Conservation (phyloP, 2,329 filamentous ascomycete genomes). For the Pyrenophora tritici-repentis region DNA sequence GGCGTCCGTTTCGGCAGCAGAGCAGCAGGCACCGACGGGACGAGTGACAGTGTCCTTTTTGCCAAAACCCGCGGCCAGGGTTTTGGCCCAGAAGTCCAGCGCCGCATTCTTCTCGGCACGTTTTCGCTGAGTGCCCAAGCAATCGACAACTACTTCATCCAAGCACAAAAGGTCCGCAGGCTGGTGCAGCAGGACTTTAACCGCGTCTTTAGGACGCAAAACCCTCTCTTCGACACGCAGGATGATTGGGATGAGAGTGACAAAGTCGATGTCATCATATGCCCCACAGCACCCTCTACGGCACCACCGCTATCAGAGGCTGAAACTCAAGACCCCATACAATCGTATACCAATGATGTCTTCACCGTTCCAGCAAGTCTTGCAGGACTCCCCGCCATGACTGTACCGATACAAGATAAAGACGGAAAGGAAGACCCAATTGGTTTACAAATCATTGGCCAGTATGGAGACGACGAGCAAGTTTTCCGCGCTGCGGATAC, state of each 20-base stretch:
- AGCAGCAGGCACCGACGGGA: constrained; percentile 58
- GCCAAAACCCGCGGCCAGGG: constrained; percentile 72
- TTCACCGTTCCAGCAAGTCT: constrained; percentile 95
- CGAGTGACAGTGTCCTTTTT: constrained; percentile 63
- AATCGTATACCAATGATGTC: constrained; percentile 89
- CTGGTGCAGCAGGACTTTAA: constrained; percentile 89
- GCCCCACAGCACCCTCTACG: constrained; percentile 80
- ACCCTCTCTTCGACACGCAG: constrained; percentile 63
- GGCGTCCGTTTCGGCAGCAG: constrained; percentile 86
- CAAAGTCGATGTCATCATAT: constrained; percentile 83
- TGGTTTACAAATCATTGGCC: constrained; percentile 79
- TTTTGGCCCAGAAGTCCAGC: constrained; percentile 83
- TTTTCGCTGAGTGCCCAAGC: constrained; percentile 89
- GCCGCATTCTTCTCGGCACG: constrained; percentile 84
- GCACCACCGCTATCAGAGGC: constrained; percentile 70
- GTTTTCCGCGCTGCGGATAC: constrained; percentile 62
- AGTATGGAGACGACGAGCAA: constrained; percentile 75
- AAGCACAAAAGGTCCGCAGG: constrained; percentile 85
- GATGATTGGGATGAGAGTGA: constrained; percentile 52
- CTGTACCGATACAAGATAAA: constrained; percentile 66
- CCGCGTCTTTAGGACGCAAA: constrained; percentile 69
- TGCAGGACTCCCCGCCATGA: constrained; percentile 87
- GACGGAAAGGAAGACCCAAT: constrained; percentile 44
- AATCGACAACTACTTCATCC: constrained; percentile 95
- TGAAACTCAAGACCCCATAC: constrained; percentile 60